A percentile compares a stretch with the other conserved stretches of the same genome.
These are phyloP conservation scores for Pseudodiploospora longispora DNA, from an alignment of 2,329 filamentous ascomycete species.

Conservation along the genomic window DNA sequence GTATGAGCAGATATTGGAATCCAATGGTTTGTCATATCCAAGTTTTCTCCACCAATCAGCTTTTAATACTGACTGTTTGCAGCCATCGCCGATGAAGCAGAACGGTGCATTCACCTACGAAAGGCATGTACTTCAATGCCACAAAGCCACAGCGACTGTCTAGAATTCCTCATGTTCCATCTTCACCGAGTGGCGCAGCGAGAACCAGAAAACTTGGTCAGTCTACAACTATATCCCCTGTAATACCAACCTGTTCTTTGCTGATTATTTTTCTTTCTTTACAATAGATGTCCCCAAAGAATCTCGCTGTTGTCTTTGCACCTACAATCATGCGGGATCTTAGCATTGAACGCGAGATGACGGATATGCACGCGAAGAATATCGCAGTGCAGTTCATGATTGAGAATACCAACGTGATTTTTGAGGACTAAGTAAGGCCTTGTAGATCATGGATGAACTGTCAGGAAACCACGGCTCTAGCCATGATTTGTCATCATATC, in stretches of 20 bases:
- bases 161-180: slow-evolving; percentile 93
- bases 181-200: slow-evolving; percentile 76
- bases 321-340: slow-evolving; percentile 93
- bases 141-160: slow-evolving; percentile 73
- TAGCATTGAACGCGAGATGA: slow-evolving; percentile 89
- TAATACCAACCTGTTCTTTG: background rate
- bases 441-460: background rate
- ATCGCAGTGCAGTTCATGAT: slow-evolving; percentile 86
- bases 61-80: slow-evolving; percentile 13
- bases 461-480: too few relatives aligned
- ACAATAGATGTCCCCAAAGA: slow-evolving; percentile 86
- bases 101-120: slow-evolving; percentile 64
- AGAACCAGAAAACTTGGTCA: slow-evolving; percentile 74
- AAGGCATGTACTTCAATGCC: slow-evolving; percentile 73
- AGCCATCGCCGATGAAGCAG: slow-evolving; percentile 58
- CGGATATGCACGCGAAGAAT: slow-evolving; percentile 90
- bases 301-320: slow-evolving; percentile 92
- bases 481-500: too few relatives aligned
- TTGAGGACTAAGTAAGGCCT: slow-evolving; percentile 34
- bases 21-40: slow-evolving; percentile 50
- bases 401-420: slow-evolving; percentile 79
- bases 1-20: slow-evolving; percentile 83
- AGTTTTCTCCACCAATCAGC: background rate
- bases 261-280: background rate
- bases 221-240: slow-evolving; percentile 18